These are phyloP conservation scores for Cudoniella acicularis DNA, from an alignment of 495 filamentous ascomycete species.

Conservation along the genomic window DNA sequence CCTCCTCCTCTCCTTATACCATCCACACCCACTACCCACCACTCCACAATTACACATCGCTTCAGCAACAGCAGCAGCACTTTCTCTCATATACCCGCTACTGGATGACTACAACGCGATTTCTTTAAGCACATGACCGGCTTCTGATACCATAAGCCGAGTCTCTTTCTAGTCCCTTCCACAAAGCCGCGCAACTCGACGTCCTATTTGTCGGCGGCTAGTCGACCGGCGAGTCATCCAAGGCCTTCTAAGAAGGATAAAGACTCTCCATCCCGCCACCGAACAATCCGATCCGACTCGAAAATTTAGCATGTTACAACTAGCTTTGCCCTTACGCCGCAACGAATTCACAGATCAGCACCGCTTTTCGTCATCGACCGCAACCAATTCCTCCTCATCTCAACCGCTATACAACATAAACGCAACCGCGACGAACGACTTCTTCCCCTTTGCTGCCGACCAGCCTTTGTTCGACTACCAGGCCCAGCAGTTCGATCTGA, in stretches of 20 bases:
- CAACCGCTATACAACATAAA: constrained; percentile 15
- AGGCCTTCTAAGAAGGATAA: background rate
- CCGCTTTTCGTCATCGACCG: background rate
- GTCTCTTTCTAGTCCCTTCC: background rate
- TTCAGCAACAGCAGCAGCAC: background rate
- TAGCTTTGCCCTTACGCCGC: background rate
- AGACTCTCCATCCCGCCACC: background rate
- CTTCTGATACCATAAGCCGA: background rate
- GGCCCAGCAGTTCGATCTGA: constrained; percentile 11
- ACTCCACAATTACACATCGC: background rate
- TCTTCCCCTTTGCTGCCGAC: constrained; percentile 18
- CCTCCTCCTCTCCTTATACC: background rate
- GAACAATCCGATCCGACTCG: background rate
- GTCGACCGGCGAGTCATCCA: constrained; percentile 1
- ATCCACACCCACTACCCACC: background rate
- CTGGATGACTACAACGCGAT: background rate
- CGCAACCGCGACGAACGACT: constrained; percentile 6
- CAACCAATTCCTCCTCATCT: constrained; percentile 8
- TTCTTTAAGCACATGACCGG: background rate
- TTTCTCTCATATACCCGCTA: background rate
- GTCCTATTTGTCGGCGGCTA: background rate
- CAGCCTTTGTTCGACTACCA: constrained; percentile 23
- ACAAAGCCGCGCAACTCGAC: background rate
- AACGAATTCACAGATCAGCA: constrained; percentile 1
- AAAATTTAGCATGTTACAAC: background rate